These are phyloP conservation scores for Thamnidium elegans DNA, from an alignment of 192 early-diverging fungal genomes.

Conservation along the genomic window DNA sequence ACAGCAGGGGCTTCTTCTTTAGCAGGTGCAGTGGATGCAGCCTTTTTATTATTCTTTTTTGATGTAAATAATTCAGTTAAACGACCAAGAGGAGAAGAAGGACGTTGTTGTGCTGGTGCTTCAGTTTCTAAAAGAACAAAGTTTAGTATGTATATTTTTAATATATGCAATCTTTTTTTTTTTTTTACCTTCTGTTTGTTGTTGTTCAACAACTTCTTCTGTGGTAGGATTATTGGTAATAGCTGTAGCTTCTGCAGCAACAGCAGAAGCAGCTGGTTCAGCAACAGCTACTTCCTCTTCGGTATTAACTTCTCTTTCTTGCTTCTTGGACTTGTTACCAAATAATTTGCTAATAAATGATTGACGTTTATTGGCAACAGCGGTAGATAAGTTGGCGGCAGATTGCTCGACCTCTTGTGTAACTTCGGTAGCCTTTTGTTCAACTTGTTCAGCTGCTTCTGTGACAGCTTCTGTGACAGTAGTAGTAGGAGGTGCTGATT, in stretches of 20 bases:
- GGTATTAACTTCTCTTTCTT: neutral
- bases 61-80: conserved; percentile 12
- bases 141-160: neutral
- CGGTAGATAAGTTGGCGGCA: conserved; percentile 5
- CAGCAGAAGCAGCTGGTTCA: neutral
- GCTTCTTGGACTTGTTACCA: conserved; percentile 11
- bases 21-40: neutral
- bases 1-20: neutral
- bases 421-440: neutral
- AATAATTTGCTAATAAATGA: conserved; percentile 21
- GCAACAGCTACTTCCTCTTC: neutral
- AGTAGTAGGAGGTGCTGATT: neutral
- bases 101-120: neutral
- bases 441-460: conserved; percentile 11
- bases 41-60: conserved; percentile 19
- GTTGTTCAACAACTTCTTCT: neutral
- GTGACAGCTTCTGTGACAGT: too few relatives aligned
- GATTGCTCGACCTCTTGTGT: conserved; percentile 23
- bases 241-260: neutral
- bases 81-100: conserved; percentile 24
- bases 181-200: neutral
- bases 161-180: conserved; percentile 2
- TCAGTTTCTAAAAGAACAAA: neutral
- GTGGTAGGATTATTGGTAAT: neutral
- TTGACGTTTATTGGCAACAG: conserved; percentile 10